Evolutionary conservation across 83 land plant genomes (phyloP), one percentile per base, ranked within the genome.

Genomic region (Isoetes engelmannii): DNA sequence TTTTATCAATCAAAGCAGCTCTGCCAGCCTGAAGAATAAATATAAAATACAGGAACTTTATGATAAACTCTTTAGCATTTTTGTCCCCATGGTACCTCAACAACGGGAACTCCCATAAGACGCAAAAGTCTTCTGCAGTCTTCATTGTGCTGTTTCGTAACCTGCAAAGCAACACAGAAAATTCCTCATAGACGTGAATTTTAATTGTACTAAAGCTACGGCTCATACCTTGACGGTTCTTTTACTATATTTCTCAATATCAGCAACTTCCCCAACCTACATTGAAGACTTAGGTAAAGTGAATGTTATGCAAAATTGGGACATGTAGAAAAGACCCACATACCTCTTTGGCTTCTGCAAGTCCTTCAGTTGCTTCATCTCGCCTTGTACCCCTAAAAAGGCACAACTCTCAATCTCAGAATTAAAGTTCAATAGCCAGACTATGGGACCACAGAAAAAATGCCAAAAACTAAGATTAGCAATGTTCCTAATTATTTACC

Each of bases 21-120:
- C 37, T 28, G 2, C 37, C 37, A 28, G 1, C 37, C 0, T 28
- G 37, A 28, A 28, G 37, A 28, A 28, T 28, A 28, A 2, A 28
- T 28, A 28, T 28, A 28, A 28, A 0, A 28, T 28, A 28, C 37
- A 28, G 37, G 37, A 28, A 28, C 37, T 28, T 2, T 28, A 28
- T 28, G 2, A 28, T 28, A 28, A 28, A 28, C 37, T 28, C 0
- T 0, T 28, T 28, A 28, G 37, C 37, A 28, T 28, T 28, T 28
- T 28, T 28, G 37, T 28, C 37, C 37, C 37, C 37, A 0, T 28
- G 37, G 37, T 59, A 92, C 97, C 89, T 89, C 88, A 70, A 93
- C 66, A 19, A 89, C 89, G 61, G 98, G 98, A 28, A 93, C 85
- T 60, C 98, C 98, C 96, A 93, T 93, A 42, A 89, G 82, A 28